Base-by-base conservation (phyloP, 371 early-diverging fungal species). In the Mucor velutinosus region DNA sequence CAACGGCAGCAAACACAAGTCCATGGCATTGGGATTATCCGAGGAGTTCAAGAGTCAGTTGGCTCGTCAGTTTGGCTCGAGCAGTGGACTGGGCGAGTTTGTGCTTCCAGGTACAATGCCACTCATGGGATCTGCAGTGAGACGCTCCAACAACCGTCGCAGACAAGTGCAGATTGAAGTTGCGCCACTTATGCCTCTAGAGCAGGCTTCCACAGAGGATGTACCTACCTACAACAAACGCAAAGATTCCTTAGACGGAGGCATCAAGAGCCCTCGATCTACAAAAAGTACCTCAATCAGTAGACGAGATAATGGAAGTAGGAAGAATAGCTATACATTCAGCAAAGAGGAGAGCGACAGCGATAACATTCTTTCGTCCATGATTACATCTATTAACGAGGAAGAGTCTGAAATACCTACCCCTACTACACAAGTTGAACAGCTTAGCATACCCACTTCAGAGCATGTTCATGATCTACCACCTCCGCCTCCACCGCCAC, bases 31-130 rank as follows among this genome's bases (percentile, higher is more conserved):
- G 43, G 76, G 77, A 33, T 57, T 78, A n/a, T 80, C 79, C 23
- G 80, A 81, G 45, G 82, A 80, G 21, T 81, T 81, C 59, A 81
- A 84, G 51, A 69, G 71, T 17, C 80, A 80, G 49, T 64, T 84
- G 23, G 81, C 82, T 7, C 74, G 76, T 67, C 80, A 80, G 55
- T 79, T 83, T 63, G 80, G 80, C 3, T 78, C 79, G 5, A 76
- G 79, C 41, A 79, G 72, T 57, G 79, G 77, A 3, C 61, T 80
- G 15, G 74, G 75, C 23, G 81, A 80, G 11, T 80, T 83, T 68
- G 71, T 78, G 5, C 59, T 81, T 2, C 81, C 84, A 19, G 81
- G 81, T 8, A 41, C 76, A 0, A 72, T 76, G 71, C 78, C 83
- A 8, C 62, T 81, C 14, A 78, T 83, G 74, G 84, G 81, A 2